Evolutionary conservation across 192 early-diverging fungal species (phyloP).

Genomic region (Diversispora eburnea): DNA sequence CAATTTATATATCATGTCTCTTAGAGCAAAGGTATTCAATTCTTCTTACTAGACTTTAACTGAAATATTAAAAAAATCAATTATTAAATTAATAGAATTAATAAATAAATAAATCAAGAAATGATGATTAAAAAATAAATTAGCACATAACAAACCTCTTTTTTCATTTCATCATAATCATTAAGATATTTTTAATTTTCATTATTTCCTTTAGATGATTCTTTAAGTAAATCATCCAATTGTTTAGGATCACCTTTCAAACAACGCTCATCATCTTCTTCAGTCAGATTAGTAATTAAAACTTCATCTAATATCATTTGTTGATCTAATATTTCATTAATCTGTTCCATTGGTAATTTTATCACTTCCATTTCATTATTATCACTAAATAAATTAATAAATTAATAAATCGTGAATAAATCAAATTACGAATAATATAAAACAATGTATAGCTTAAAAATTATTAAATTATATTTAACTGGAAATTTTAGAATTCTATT

Average conservation of each 20-base stretch:
- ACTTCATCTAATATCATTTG: neutral
- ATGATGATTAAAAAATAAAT: no score
- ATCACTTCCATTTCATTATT: slow-evolving; percentile 21
- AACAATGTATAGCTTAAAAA: no score
- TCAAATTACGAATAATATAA: no score
- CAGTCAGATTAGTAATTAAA: slow-evolving; percentile 12
- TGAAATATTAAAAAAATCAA: neutral
- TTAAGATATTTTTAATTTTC: no score
- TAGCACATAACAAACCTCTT: slow-evolving; percentile 15
- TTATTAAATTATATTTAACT: neutral
- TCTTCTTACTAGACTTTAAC: slow-evolving; percentile 7
- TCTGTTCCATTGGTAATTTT: slow-evolving; percentile 32
- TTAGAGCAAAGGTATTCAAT: slow-evolving; percentile 44
- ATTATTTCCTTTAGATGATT: slow-evolving; percentile 4
- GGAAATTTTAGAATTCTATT: slow-evolving; percentile 2
- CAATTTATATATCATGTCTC: slow-evolving; percentile 63
- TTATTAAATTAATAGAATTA: no score
- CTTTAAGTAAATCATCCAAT: slow-evolving; percentile 57
- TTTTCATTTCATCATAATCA: slow-evolving; percentile 18
- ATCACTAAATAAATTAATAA: neutral
- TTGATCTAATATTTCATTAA: slow-evolving; percentile 28
- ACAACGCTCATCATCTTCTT: slow-evolving; percentile 69
- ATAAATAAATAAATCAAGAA: neutral
- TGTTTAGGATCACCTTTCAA: slow-evolving; percentile 59
- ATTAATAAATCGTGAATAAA: neutral